phyloP scores from a whole-genome alignment of 441 rosid species.

The Erodium chrysanthum region DNA sequence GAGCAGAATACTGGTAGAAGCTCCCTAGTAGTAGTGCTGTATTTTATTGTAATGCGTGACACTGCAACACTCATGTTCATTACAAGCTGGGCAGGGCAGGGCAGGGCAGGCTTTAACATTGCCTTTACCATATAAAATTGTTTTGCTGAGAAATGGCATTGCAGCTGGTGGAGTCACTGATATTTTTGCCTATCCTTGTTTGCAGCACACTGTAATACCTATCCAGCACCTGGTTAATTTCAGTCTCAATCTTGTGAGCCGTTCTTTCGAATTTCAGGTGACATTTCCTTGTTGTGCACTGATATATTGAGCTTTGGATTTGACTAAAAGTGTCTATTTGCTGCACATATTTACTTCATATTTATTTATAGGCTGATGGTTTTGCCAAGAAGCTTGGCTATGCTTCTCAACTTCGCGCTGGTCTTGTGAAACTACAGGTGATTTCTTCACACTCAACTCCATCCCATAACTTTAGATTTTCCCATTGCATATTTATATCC shows the following conservation, averaged over 20 bases:
- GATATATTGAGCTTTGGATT: not conserved
- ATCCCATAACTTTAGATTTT: not conserved
- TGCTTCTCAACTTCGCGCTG: slow-evolving; percentile 64
- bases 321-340: not conserved
- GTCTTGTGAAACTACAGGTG: slow-evolving; percentile 95
- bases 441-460: slow-evolving; percentile 13
- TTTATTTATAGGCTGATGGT: slow-evolving; percentile 66
- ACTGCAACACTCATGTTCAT: too few relatives aligned
- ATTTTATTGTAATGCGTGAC: too few relatives aligned
- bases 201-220: slow-evolving; percentile 88
- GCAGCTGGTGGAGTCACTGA: not conserved
- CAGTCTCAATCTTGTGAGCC: slow-evolving; percentile 82
- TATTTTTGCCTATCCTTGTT: slow-evolving; percentile 9
- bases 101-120: not conserved
- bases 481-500: not conserved
- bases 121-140: not conserved
- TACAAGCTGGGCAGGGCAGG: not conserved
- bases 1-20: too few relatives aligned
- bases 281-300: not conserved
- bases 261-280: slow-evolving; percentile 97
- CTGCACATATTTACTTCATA: not conserved
- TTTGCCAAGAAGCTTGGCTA: slow-evolving; percentile 89
- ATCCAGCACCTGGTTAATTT: slow-evolving; percentile 76
- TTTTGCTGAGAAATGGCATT: not conserved
- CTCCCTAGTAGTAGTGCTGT: too few relatives aligned